These are phyloP conservation scores for Salix viminalis DNA, from an alignment of 345 rosid species.

Conservation along the genomic window DNA sequence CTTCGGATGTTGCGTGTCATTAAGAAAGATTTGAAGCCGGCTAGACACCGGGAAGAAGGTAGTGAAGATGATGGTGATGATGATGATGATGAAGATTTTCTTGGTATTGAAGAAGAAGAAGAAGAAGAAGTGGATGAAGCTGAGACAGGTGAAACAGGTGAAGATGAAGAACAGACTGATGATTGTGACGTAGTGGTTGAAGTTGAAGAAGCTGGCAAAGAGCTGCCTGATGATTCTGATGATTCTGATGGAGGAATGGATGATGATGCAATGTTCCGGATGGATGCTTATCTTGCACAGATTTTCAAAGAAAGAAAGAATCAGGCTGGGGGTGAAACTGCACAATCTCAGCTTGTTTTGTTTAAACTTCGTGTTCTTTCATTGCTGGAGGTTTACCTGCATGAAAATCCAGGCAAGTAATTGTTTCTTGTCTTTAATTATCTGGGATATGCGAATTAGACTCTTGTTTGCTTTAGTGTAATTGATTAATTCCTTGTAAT, in stretches of 20 bases:
- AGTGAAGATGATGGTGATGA: slow-evolving; percentile 53
- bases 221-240: slow-evolving; percentile 54
- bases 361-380: slow-evolving; percentile 93
- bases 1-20: slow-evolving; percentile 80
- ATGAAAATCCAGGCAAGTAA: slow-evolving; percentile 78
- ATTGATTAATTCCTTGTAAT: background rate
- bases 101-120: slow-evolving; percentile 83
- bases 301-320: slow-evolving; percentile 86
- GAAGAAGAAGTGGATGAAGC: slow-evolving; percentile 70
- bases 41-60: slow-evolving; percentile 62
- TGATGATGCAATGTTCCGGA: slow-evolving; percentile 95
- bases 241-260: slow-evolving; percentile 90
- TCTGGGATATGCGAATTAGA: background rate
- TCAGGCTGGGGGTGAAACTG: slow-evolving; percentile 80
- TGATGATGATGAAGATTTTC: slow-evolving; percentile 58
- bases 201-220: slow-evolving; percentile 42
- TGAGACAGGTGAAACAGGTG: slow-evolving; percentile 61
- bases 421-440: slow-evolving; percentile 2
- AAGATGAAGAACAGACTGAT: slow-evolving; percentile 74
- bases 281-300: slow-evolving; percentile 87
- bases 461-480: background rate
- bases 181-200: slow-evolving; percentile 63
- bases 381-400: slow-evolving; percentile 82
- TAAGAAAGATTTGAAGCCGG: slow-evolving; percentile 84
- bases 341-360: slow-evolving; percentile 87